Conservation (phyloP, 2,329 filamentous ascomycete genomes). For the Arachnopeziza araneosa region DNA sequence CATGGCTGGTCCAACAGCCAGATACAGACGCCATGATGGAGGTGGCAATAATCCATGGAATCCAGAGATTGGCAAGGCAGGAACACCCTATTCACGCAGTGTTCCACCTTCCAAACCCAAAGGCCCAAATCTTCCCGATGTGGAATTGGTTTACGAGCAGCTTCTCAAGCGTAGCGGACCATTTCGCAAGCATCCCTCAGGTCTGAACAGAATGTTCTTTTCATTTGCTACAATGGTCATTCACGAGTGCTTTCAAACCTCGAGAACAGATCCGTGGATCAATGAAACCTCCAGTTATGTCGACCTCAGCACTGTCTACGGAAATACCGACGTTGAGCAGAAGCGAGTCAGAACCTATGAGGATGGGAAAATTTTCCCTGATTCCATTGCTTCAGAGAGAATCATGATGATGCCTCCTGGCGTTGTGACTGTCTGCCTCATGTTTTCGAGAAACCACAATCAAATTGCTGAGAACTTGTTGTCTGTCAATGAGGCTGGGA, state of each 20-base stretch:
- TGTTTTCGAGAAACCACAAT: constrained; percentile 44
- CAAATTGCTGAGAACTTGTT: constrained; percentile 35
- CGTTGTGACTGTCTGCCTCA: constrained; percentile 36
- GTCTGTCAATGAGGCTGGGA: constrained; percentile 39
- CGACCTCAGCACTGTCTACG: constrained; percentile 42
- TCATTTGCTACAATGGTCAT: constrained; percentile 43
- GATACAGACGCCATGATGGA: constrained; percentile 41
- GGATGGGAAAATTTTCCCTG: constrained; percentile 38
- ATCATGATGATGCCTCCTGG: constrained; percentile 45
- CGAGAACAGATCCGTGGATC: constrained; percentile 35
- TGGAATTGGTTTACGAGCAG: constrained; percentile 42
- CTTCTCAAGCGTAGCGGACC: constrained; percentile 37
- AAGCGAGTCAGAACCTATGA: constrained; percentile 37
- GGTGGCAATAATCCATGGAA: constrained; percentile 42
- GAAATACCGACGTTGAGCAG: constrained; percentile 39
- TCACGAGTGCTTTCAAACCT: constrained; percentile 43
- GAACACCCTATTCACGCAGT: constrained; percentile 39
- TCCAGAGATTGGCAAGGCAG: constrained; percentile 48
- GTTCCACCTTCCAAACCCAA: constrained; percentile 43
- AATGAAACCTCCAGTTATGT: constrained; percentile 43
- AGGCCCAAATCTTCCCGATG: constrained; percentile 43
- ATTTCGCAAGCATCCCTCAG: constrained; percentile 40
- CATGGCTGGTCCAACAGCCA: constrained; percentile 39
- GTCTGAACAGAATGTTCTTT: constrained; percentile 41
- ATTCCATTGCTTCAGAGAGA: constrained; percentile 39